A percentile compares a stretch with the other conserved stretches of the same genome.
Conservation (phyloP, 2,329 filamentous ascomycete genomes). For the Talaromyces marneffei region DNA sequence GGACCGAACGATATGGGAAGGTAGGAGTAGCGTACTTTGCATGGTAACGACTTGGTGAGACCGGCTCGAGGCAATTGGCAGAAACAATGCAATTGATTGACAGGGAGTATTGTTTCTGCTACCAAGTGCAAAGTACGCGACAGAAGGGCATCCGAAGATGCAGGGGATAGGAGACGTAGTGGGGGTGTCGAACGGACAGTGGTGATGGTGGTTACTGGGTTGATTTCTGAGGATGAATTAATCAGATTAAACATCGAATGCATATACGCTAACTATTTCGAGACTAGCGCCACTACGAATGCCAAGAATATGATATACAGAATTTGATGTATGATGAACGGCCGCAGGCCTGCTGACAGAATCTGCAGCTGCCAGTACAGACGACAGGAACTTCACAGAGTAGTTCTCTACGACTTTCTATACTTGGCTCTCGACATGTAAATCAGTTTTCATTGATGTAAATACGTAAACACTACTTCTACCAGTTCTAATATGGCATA, state of each 20-base stretch:
- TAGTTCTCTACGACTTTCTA: too few relatives aligned
- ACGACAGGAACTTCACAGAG: too few relatives aligned
- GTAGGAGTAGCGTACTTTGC: slow-evolving; percentile 32
- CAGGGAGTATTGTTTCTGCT: slow-evolving; percentile 18
- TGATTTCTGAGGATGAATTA: not conserved
- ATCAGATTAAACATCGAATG: not conserved
- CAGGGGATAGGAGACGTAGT: not conserved
- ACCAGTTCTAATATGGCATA: not conserved
- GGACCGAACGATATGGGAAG: slow-evolving; percentile 27
- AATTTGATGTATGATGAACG: not conserved
- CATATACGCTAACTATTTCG: not conserved
- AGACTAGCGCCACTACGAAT: not conserved
- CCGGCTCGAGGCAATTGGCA: slow-evolving; percentile 19
- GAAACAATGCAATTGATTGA: slow-evolving; percentile 16
- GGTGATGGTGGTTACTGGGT: not conserved
- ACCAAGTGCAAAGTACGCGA: slow-evolving; percentile 14
- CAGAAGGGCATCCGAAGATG: slow-evolving; percentile 12
- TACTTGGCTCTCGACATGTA: too few relatives aligned
- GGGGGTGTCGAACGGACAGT: not conserved
- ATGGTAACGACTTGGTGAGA: slow-evolving; percentile 35
- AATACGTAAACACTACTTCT: not conserved
- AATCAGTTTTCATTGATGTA: not conserved
- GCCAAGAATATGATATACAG: not conserved
- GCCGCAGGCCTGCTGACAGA: not conserved
- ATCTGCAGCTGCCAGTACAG: not conserved